These are phyloP conservation scores for Leptomonas pyrrhocoris DNA, from an alignment of 208 protist genomes.

Conservation along the genomic window DNA sequence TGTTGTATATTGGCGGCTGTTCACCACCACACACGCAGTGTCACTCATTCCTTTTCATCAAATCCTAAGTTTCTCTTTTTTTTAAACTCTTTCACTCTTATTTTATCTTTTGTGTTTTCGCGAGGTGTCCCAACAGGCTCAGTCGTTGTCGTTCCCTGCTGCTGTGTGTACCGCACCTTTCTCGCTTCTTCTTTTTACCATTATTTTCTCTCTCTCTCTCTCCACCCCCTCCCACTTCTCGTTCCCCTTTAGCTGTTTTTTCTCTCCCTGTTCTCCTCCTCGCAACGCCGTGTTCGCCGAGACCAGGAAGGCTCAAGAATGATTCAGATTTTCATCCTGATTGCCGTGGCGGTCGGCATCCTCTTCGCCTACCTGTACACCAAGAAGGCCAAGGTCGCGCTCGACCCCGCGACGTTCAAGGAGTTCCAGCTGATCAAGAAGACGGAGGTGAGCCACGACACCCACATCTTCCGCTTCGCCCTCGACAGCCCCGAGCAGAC, in stretches of 20 bases:
- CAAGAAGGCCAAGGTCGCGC: constrained; percentile 35
- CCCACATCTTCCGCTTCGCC: constrained; percentile 84
- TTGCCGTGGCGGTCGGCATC: constrained; percentile 30
- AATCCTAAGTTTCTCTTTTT: constrained; percentile 5
- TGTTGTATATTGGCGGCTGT: no score
- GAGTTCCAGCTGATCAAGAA: constrained; percentile 59
- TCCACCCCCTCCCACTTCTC: no score
- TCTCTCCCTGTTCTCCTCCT: neutral
- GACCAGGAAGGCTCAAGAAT: constrained; percentile 4
- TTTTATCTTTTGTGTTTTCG: neutral
- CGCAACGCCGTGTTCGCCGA: neutral
- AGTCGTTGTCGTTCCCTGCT: neutral
- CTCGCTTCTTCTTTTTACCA: no score
- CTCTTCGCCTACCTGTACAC: constrained; percentile 36
- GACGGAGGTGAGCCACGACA: constrained; percentile 72
- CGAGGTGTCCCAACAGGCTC: neutral
- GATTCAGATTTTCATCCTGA: constrained; percentile 23
- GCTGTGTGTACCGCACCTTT: no score
- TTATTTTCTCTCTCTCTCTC: no score
- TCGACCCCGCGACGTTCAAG: constrained; percentile 63
- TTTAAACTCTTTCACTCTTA: neutral
- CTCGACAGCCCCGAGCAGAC: constrained; percentile 44
- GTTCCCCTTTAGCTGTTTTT: no score
- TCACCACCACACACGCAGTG: neutral
- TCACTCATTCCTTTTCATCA: constrained; percentile 8